These are phyloP conservation scores for Eucalyptus sp. DNA, from an alignment of 345 rosid species.

Conservation along the genomic window DNA sequence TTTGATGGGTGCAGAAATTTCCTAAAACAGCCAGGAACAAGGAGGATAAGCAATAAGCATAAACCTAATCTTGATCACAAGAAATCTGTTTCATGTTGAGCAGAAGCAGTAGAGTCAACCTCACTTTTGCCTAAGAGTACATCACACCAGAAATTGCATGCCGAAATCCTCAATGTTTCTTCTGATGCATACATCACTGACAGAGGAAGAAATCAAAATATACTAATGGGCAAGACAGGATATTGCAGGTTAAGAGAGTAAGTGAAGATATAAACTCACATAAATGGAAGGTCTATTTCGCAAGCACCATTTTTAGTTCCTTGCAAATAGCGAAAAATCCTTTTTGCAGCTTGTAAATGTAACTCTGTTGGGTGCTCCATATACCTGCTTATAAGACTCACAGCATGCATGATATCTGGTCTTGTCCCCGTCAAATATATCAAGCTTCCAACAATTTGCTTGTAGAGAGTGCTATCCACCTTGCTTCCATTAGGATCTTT, in stretches of 20 bases:
- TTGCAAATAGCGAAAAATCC: too few species aligned
- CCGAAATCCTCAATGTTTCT: constrained; percentile 58
- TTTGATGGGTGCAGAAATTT: constrained; percentile 18
- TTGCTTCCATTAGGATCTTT: too few species aligned
- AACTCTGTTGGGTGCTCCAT: too few species aligned
- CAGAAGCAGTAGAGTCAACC: constrained; percentile 20
- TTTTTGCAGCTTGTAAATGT: too few species aligned
- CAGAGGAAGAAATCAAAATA: neutral
- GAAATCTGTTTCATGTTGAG: neutral
- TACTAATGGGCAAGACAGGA: constrained; percentile 2
- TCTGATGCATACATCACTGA: constrained; percentile 72
- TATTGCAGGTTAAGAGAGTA: neutral
- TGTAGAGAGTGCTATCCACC: too few species aligned
- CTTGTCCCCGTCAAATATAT: too few species aligned
- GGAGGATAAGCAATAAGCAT: neutral
- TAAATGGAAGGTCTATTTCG: constrained; percentile 57
- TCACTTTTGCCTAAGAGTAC: constrained; percentile 26
- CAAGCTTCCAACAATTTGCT: too few species aligned
- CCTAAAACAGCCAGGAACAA: constrained; percentile 14
- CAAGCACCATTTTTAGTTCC: constrained; percentile 20
- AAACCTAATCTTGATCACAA: neutral
- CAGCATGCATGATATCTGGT: too few species aligned
- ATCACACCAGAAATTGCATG: constrained; percentile 71
- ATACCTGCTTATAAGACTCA: too few species aligned
- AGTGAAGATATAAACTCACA: constrained; percentile 35